Evolutionary conservation across 2,329 filamentous ascomycete genomes (phyloP).

Genomic region (Ascochyta rabiei): DNA sequence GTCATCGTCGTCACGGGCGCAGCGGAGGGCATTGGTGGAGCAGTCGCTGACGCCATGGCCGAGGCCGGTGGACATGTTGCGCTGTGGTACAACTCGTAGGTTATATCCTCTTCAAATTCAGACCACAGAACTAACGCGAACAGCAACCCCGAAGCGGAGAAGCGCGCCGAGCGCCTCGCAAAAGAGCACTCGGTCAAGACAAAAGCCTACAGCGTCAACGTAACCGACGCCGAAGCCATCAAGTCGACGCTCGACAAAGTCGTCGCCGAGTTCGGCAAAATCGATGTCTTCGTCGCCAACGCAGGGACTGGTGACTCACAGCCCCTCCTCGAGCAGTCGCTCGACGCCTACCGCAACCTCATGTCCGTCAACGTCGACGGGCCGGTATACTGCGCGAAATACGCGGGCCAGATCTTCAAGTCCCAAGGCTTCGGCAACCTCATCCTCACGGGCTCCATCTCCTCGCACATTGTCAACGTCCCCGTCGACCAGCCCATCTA

Average conservation of each 20-base stretch:
- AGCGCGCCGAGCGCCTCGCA: slow-evolving; percentile 63
- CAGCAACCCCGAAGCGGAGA: slow-evolving; percentile 62
- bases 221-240: slow-evolving; percentile 58
- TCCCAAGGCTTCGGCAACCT: slow-evolving; percentile 60
- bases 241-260: slow-evolving; percentile 65
- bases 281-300: slow-evolving; percentile 70
- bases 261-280: slow-evolving; percentile 69
- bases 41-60: slow-evolving; percentile 45
- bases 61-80: slow-evolving; percentile 54
- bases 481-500: slow-evolving; percentile 64
- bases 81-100: slow-evolving; percentile 49
- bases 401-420: slow-evolving; percentile 51
- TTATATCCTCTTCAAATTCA: slow-evolving; percentile 56
- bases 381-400: slow-evolving; percentile 52
- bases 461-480: slow-evolving; percentile 80
- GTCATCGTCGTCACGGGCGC: slow-evolving; percentile 53
- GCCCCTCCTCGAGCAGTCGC: slow-evolving; percentile 60
- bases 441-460: slow-evolving; percentile 72
- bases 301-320: slow-evolving; percentile 67
- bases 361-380: slow-evolving; percentile 74
- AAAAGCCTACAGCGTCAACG: slow-evolving; percentile 69
- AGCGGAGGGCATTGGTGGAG: slow-evolving; percentile 62
- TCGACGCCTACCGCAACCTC: slow-evolving; percentile 69
- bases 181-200: slow-evolving; percentile 64
- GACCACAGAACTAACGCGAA: slow-evolving; percentile 22